Conservation (phyloP, 257 asterid genomes). For the Fraxinus anomala region DNA sequence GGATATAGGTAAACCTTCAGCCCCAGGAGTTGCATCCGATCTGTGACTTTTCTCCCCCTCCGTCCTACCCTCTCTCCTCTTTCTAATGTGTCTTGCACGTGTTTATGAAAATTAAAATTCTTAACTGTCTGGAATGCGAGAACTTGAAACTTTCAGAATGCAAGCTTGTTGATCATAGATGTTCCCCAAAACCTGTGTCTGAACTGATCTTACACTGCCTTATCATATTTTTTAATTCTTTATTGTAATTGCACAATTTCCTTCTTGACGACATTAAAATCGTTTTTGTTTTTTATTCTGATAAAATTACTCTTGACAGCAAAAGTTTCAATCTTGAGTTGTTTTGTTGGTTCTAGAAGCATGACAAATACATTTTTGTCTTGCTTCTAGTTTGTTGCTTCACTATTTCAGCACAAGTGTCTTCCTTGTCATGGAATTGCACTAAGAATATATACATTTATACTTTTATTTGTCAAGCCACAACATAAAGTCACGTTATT, state of each 20-base stretch:
- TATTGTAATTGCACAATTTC: neutral
- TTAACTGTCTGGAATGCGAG: neutral
- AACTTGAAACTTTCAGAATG: slow-evolving; percentile 8
- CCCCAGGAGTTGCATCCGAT: neutral
- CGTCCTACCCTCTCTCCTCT: slow-evolving; percentile 12
- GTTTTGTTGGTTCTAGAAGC: neutral
- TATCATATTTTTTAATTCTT: slow-evolving; percentile 16
- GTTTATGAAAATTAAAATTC: neutral
- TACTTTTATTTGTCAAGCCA: slow-evolving; percentile 6
- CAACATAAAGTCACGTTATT: neutral
- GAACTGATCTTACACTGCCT: neutral
- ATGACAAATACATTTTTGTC: neutral
- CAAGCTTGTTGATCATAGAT: slow-evolving; percentile 13
- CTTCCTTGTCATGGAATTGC: slow-evolving; percentile 14
- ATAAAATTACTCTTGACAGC: slow-evolving; percentile 2
- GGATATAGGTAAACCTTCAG: neutral
- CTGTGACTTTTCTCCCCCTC: neutral
- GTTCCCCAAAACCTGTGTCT: neutral
- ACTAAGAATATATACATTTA: neutral
- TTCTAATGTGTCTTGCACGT: neutral
- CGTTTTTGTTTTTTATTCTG: neutral
- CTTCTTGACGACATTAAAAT: slow-evolving; percentile 1
- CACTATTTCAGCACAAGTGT: neutral
- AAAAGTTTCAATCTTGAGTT: neutral
- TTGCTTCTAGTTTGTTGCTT: slow-evolving; percentile 21